phyloP scores from a whole-genome alignment of 768 basidiomycete species.

The Holtermannia corniformis region DNA sequence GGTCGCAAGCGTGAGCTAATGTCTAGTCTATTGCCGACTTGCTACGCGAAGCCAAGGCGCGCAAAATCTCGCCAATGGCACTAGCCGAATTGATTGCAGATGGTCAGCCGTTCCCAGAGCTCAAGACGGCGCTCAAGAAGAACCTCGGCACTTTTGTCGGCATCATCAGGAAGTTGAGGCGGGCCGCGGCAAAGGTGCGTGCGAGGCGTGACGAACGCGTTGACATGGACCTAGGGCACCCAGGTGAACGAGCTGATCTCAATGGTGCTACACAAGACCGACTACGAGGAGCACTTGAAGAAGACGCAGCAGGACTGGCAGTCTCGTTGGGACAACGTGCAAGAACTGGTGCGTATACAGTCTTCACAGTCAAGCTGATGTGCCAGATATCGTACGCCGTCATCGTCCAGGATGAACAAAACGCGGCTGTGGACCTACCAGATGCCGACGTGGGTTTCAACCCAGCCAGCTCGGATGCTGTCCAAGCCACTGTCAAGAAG shows the following conservation, averaged over 20 bases:
- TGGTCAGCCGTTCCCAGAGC: conserved; percentile 46
- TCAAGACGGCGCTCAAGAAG: conserved; percentile 57
- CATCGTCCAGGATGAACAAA: conserved; percentile 40
- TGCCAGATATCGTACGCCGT: conserved; percentile 36
- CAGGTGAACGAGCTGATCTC: conserved; percentile 58
- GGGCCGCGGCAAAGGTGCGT: conserved; percentile 51
- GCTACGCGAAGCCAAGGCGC: conserved; percentile 48
- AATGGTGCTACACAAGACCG: conserved; percentile 50
- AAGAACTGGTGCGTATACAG: conserved; percentile 50
- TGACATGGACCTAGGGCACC: conserved; percentile 45
- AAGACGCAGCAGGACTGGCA: conserved; percentile 61
- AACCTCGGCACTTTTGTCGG: conserved; percentile 57
- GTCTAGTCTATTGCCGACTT: conserved; percentile 56
- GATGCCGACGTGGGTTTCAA: conserved; percentile 22
- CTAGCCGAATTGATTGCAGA: conserved; percentile 58
- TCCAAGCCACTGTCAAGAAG: conserved; percentile 20
- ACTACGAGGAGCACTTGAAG: conserved; percentile 60
- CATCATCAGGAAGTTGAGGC: conserved; percentile 49
- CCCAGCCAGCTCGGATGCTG: conserved; percentile 24
- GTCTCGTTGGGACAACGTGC: conserved; percentile 72
- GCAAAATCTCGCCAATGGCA: conserved; percentile 51
- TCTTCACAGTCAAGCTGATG: neutral
- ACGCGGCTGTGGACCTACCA: conserved; percentile 43
- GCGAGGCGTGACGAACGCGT: neutral
- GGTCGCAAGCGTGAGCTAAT: neutral